A percentile compares a stretch with the other conserved stretches of the same genome.
Evolutionary conservation across 805 yeast genomes (phyloP).

Genomic region (Blastobotrys robertii): DNA sequence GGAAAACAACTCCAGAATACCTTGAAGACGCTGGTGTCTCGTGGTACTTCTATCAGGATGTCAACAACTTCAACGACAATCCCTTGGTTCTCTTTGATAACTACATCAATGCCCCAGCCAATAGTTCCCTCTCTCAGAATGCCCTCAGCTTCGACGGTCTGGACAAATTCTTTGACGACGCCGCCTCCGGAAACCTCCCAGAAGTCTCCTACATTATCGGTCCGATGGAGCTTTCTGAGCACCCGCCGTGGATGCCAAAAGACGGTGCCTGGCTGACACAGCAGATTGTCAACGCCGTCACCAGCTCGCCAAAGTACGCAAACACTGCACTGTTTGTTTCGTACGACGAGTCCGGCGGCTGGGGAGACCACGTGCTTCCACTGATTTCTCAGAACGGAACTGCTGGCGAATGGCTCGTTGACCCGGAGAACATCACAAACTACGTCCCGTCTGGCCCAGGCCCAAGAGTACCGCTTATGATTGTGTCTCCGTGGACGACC

Average conservation of each 20-base stretch:
- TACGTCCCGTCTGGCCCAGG: conserved; percentile 20
- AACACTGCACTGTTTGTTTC: conserved; percentile 17
- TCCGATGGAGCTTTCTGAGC: conserved; percentile 19
- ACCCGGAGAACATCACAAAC: conserved; percentile 9
- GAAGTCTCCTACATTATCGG: conserved; percentile 19
- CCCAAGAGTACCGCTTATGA: conserved; percentile 17
- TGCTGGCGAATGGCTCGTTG: conserved; percentile 18
- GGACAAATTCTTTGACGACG: conserved; percentile 13
- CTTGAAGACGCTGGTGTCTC: conserved; percentile 12
- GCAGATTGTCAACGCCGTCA: conserved; percentile 15
- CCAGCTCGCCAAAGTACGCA: conserved; percentile 13
- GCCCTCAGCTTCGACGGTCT: conserved; percentile 16
- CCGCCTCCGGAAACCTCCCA: conserved; percentile 19
- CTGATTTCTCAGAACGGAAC: conserved; percentile 19
- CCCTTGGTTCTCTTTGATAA: conserved; percentile 16
- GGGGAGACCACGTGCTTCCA: conserved; percentile 22
- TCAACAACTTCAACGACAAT: conserved; percentile 15
- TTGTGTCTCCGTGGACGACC: conserved; percentile 20
- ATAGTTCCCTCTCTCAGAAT: conserved; percentile 8
- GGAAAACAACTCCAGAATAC: conserved; percentile 17
- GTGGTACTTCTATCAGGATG: conserved; percentile 19
- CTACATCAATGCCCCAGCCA: conserved; percentile 6
- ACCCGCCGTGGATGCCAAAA: conserved; percentile 17
- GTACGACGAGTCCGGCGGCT: conserved; percentile 23
- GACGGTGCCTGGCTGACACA: conserved; percentile 19